Evolutionary conservation across 2,329 filamentous ascomycete species (phyloP).

Genomic region (Penicillium sp.): DNA sequence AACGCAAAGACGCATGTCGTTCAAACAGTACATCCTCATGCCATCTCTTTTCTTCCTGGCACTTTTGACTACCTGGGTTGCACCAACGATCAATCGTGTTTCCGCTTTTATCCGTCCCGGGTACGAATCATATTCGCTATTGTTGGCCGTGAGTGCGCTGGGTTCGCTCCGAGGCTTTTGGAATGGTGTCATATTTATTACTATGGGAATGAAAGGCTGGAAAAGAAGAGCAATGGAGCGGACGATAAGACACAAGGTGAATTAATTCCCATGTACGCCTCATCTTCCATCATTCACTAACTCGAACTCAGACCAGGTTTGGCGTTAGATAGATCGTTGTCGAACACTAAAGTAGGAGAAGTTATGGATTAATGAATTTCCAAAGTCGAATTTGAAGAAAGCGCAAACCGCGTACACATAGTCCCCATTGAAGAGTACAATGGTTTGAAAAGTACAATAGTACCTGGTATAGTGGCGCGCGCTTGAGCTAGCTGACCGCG

Average conservation of each 20-base stretch:
- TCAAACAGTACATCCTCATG: slow-evolving; percentile 47
- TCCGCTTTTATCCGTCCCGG: slow-evolving; percentile 34
- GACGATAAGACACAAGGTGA: background rate
- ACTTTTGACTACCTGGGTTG: slow-evolving; percentile 41
- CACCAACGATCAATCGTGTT: slow-evolving; percentile 43
- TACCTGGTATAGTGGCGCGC: too few species aligned
- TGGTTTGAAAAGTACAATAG: too few species aligned
- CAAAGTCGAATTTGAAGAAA: too few species aligned
- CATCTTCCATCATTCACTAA: background rate
- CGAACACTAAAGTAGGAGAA: too few species aligned
- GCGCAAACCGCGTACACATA: too few species aligned
- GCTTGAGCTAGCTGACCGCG: too few species aligned
- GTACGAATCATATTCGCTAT: slow-evolving; percentile 34
- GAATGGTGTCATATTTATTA: slow-evolving; percentile 45
- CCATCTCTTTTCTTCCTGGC: slow-evolving; percentile 44
- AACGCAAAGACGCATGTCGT: slow-evolving; percentile 36
- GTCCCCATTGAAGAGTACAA: too few species aligned
- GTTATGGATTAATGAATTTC: too few species aligned
- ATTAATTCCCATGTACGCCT: too few species aligned
- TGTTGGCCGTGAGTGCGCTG: slow-evolving; percentile 38
- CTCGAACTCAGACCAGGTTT: background rate
- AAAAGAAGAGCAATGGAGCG: slow-evolving; percentile 12
- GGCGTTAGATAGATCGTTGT: background rate
- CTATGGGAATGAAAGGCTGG: slow-evolving; percentile 42
- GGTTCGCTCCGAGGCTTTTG: slow-evolving; percentile 44